These are phyloP conservation scores for Suillus fuscotomentosus DNA, from an alignment of 768 basidiomycete genomes.

Conservation along the genomic window DNA sequence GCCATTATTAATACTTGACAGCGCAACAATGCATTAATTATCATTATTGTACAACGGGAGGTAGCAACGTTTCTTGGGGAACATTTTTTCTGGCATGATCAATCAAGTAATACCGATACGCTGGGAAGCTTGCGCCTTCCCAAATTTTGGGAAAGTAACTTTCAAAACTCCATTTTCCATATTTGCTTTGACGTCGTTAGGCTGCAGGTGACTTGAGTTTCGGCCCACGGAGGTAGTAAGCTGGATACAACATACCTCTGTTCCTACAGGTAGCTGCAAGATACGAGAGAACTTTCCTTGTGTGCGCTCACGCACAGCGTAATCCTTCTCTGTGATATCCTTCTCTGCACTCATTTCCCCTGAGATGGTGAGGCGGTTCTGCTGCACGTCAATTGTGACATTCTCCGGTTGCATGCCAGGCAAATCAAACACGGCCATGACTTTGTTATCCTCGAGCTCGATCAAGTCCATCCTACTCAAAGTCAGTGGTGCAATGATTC, in stretches of 20 bases:
- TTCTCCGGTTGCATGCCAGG: conserved; percentile 53
- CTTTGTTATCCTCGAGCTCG: conserved; percentile 46
- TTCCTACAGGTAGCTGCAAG: conserved; percentile 45
- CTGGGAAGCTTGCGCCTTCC: conserved; percentile 40
- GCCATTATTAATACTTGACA: neutral
- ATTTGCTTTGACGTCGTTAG: conserved; percentile 37
- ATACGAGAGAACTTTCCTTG: conserved; percentile 49
- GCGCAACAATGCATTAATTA: neutral
- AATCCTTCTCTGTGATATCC: conserved; percentile 35
- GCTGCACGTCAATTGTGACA: conserved; percentile 49
- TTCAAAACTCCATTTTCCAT: conserved; percentile 54
- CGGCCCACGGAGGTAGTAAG: neutral
- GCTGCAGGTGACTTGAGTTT: conserved; percentile 15
- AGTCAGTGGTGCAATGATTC: neutral
- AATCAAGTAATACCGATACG: conserved; percentile 34
- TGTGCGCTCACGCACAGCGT: conserved; percentile 41
- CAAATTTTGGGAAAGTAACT: conserved; percentile 51
- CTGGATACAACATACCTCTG: conserved; percentile 31
- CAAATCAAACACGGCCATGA: conserved; percentile 58
- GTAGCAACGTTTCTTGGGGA: neutral
- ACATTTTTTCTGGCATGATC: neutral
- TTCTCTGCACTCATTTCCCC: conserved; percentile 41
- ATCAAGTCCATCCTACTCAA: conserved; percentile 51
- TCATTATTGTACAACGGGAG: neutral
- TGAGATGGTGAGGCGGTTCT: conserved; percentile 48